A percentile compares a stretch with the other conserved stretches of the same genome.
Evolutionary conservation across 495 filamentous ascomycete genomes (phyloP).

Genomic region (Oleoguttula mirabilis): DNA sequence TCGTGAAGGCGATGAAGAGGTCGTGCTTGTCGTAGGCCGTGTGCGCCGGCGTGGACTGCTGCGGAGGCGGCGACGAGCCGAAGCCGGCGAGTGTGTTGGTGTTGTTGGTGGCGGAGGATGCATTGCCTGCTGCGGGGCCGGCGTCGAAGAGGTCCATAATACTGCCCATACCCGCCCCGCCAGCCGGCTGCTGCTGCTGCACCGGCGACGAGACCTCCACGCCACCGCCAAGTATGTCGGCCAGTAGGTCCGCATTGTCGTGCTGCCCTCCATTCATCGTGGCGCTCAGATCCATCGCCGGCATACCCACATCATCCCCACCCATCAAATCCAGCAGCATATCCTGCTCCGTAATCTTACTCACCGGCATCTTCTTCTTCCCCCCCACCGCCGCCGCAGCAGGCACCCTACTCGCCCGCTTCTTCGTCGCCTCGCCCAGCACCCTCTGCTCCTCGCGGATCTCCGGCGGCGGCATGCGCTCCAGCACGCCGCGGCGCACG

Average conservation of each 20-base stretch:
- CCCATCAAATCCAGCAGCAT: slow-evolving; percentile 88
- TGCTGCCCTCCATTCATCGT: slow-evolving; percentile 49
- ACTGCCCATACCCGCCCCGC: slow-evolving; percentile 50
- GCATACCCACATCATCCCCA: slow-evolving; percentile 46
- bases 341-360: slow-evolving; percentile 78
- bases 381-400: too few relatives aligned
- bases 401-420: slow-evolving; percentile 57
- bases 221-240: slow-evolving; percentile 66
- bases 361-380: slow-evolving; percentile 64
- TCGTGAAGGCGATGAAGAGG: slow-evolving; percentile 62
- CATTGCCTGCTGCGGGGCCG: slow-evolving; percentile 4
- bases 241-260: slow-evolving; percentile 63
- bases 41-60: slow-evolving; percentile 34
- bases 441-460: slow-evolving; percentile 89
- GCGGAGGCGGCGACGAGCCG: slow-evolving; percentile 35
- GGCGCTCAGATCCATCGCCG: slow-evolving; percentile 38
- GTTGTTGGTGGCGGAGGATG: not conserved
- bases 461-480: slow-evolving; percentile 94
- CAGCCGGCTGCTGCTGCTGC: slow-evolving; percentile 25
- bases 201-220: slow-evolving; percentile 34
- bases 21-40: slow-evolving; percentile 77
- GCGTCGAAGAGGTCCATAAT: slow-evolving; percentile 79
- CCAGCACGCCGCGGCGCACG: slow-evolving; percentile 77
- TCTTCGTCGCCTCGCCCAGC: slow-evolving; percentile 74
- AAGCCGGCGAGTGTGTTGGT: slow-evolving; percentile 22